Conservation (phyloP, 768 basidiomycete species). For the Termitomyces sp. region DNA sequence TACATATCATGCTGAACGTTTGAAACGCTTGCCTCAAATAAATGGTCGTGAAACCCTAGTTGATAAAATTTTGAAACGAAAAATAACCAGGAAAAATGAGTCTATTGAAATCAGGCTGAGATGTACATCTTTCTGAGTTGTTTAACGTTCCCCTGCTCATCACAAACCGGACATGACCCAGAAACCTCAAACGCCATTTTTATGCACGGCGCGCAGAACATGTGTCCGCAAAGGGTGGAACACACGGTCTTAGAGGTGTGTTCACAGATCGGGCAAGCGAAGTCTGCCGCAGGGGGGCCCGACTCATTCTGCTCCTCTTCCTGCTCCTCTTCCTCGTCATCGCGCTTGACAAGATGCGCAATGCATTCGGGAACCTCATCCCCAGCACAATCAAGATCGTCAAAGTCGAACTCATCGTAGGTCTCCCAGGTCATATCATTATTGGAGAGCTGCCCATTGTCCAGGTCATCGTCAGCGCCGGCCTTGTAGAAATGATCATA, state of each 20-base stretch:
- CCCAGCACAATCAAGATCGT: not conserved
- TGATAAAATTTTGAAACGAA: too few species aligned
- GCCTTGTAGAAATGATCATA: not conserved
- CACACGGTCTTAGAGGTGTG: conserved; percentile 3
- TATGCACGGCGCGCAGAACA: conserved; percentile 16
- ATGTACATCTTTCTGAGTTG: conserved; percentile 16
- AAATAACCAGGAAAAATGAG: not conserved
- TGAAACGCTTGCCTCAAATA: too few species aligned
- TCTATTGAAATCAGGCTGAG: conserved; percentile 7
- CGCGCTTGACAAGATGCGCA: conserved; percentile 1
- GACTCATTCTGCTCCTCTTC: conserved; percentile 12
- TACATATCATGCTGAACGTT: too few species aligned
- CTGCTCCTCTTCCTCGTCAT: not conserved
- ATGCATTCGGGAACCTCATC: conserved; percentile 4
- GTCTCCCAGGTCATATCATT: conserved; percentile 8
- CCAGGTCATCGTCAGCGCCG: not conserved
- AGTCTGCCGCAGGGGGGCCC: conserved; percentile 1
- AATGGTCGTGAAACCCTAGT: too few species aligned
- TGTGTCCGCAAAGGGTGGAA: conserved; percentile 13
- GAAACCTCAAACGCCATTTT: conserved; percentile 10
- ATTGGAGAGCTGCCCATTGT: not conserved
- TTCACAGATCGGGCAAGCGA: conserved; percentile 12
- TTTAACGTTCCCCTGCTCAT: conserved; percentile 7
- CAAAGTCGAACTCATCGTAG: conserved; percentile 2
- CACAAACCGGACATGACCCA: conserved; percentile 15